Conservation (phyloP, 2,329 filamentous ascomycete genomes). For the Pestalotiopsis sp. region DNA sequence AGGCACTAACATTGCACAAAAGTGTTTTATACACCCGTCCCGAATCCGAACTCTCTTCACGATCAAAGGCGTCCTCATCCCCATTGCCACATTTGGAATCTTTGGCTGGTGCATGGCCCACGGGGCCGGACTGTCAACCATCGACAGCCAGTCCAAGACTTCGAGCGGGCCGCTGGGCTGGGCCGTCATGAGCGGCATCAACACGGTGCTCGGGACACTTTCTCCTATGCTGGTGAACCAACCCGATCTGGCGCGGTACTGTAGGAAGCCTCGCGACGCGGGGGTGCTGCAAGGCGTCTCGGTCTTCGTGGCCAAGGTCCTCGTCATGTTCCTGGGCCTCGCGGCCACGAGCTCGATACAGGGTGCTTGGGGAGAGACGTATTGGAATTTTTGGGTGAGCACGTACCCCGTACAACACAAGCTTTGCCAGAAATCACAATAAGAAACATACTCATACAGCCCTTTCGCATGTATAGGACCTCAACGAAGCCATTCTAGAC, state of each 20-base stretch:
- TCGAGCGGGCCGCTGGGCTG: background rate
- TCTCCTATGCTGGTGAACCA: conserved; percentile 38
- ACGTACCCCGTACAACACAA: no score
- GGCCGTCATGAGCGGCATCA: conserved; percentile 31
- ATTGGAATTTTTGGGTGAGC: background rate
- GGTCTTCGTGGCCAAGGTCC: conserved; percentile 26
- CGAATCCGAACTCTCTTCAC: conserved; percentile 38
- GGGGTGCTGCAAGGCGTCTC: conserved; percentile 31
- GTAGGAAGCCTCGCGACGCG: conserved; percentile 31
- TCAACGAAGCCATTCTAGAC: background rate
- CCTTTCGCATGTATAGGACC: background rate
- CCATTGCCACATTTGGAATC: conserved; percentile 36
- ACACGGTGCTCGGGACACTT: conserved; percentile 38
- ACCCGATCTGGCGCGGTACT: conserved; percentile 39
- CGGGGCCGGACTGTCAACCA: conserved; percentile 26
- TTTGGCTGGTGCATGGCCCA: conserved; percentile 36
- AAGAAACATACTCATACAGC: no score
- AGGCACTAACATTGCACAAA: background rate
- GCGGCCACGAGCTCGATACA: conserved; percentile 32
- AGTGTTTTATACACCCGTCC: conserved; percentile 34
- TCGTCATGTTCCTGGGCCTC: conserved; percentile 33
- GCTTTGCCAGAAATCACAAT: no score
- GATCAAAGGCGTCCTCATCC: conserved; percentile 37
- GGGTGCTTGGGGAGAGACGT: background rate
- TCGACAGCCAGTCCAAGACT: conserved; percentile 19